These are phyloP conservation scores for Jatropha podagrica DNA, from an alignment of 441 rosid genomes.

Conservation along the genomic window DNA sequence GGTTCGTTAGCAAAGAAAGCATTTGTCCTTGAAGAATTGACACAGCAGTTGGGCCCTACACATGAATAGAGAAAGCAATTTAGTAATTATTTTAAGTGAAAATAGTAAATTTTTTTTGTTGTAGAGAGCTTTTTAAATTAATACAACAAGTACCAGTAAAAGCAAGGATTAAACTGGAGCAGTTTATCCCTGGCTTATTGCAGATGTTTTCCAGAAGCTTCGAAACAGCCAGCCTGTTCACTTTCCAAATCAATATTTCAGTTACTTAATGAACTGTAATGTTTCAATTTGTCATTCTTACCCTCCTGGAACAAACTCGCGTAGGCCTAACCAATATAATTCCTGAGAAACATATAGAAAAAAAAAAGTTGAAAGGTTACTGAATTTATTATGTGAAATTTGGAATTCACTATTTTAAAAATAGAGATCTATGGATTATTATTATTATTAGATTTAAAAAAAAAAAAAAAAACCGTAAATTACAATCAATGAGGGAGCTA, in stretches of 20 bases:
- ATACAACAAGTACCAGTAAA: constrained; percentile 33
- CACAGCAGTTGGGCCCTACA: constrained; percentile 44
- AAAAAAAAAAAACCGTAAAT: too few species aligned
- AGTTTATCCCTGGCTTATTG: constrained; percentile 28
- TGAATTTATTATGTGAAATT: not conserved
- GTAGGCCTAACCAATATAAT: constrained; percentile 43
- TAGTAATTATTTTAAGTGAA: not conserved
- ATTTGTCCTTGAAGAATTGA: constrained; percentile 34
- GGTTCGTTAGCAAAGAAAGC: constrained; percentile 31
- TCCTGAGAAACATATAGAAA: constrained; percentile 28
- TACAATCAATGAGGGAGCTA: too few species aligned
- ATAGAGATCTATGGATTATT: not conserved
- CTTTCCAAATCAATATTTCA: not conserved
- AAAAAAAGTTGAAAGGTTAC: not conserved
- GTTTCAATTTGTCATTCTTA: constrained; percentile 18
- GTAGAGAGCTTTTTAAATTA: too few species aligned
- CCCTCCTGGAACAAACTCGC: constrained; percentile 44
- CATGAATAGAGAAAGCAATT: not conserved
- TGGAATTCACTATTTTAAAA: not conserved
- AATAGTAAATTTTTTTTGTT: not conserved
- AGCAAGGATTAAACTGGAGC: constrained; percentile 31
- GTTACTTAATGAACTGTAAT: not conserved
- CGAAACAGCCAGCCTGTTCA: constrained; percentile 33
- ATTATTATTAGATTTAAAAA: too few species aligned
- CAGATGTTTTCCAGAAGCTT: constrained; percentile 38